Evolutionary conservation across 169 alveolate species (phyloP).

Genomic region (Perkinsus olseni): DNA sequence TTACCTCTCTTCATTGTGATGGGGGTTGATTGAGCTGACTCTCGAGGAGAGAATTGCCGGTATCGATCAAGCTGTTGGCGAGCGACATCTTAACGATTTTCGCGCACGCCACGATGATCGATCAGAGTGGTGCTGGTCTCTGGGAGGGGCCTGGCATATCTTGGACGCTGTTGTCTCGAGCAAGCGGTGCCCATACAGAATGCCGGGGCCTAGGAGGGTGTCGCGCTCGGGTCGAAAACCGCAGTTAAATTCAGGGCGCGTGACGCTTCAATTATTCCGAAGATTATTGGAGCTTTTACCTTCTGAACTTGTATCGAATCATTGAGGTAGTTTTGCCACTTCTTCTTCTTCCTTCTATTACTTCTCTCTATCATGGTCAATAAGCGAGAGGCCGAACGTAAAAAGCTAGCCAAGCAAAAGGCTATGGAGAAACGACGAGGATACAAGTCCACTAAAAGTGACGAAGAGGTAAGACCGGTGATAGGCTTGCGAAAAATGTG

Average conservation of each 20-base stretch:
- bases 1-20: background rate
- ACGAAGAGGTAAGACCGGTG: background rate
- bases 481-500: no score
- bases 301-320: no score
- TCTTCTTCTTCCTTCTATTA: background rate
- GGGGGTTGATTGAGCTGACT: constrained; percentile 1
- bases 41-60: background rate
- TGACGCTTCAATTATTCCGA: no score
- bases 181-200: no score
- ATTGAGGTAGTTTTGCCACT: background rate
- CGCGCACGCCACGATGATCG: background rate
- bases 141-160: no score
- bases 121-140: background rate
- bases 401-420: background rate
- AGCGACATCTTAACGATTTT: background rate
- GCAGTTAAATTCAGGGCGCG: no score
- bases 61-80: background rate
- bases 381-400: constrained; percentile 2
- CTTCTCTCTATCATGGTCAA: background rate
- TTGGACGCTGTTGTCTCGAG: no score
- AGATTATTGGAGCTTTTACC: no score
- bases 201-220: no score
- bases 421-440: background rate
- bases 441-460: background rate
- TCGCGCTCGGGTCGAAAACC: no score